These are phyloP conservation scores for Tricholomella constricta DNA, from an alignment of 768 basidiomycete species.

Conservation along the genomic window DNA sequence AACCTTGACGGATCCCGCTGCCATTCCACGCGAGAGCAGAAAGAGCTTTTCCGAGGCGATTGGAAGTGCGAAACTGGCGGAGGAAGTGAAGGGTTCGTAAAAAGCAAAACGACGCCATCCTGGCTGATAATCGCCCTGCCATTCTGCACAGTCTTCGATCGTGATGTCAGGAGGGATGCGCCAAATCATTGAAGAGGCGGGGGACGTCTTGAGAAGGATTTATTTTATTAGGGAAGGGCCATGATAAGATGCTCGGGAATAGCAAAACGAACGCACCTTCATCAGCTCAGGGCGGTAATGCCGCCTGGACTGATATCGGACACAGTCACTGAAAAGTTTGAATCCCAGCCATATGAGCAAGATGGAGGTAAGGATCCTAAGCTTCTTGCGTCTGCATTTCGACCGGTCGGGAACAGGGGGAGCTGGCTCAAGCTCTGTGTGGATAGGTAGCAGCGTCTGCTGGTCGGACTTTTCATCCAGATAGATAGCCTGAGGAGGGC, in stretches of 20 bases:
- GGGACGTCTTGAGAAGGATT: background rate
- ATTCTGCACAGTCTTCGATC: constrained; percentile 18
- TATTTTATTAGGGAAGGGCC: too few species aligned
- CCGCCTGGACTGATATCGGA: background rate
- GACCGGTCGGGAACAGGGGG: background rate
- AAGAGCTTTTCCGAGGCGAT: constrained; percentile 28
- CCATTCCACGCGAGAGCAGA: constrained; percentile 29
- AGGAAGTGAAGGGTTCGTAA: constrained; percentile 4
- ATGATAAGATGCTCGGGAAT: too few species aligned
- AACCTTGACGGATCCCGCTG: constrained; percentile 27
- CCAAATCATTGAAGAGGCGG: constrained; percentile 1
- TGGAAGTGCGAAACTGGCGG: constrained; percentile 26
- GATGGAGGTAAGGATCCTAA: background rate
- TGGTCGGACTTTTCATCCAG: constrained; percentile 8
- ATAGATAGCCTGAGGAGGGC: constrained; percentile 5
- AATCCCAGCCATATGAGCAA: constrained; percentile 2
- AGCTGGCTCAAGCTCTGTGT: background rate
- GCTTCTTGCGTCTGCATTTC: background rate
- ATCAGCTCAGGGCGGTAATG: too few species aligned
- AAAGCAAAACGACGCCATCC: background rate
- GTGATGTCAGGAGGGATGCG: constrained; percentile 20
- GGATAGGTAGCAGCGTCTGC: background rate
- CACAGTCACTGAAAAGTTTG: background rate
- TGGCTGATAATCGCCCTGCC: background rate
- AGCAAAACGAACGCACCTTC: too few species aligned